phyloP scores from a whole-genome alignment of 805 yeast species.

The Debaryomyces maramus region DNA sequence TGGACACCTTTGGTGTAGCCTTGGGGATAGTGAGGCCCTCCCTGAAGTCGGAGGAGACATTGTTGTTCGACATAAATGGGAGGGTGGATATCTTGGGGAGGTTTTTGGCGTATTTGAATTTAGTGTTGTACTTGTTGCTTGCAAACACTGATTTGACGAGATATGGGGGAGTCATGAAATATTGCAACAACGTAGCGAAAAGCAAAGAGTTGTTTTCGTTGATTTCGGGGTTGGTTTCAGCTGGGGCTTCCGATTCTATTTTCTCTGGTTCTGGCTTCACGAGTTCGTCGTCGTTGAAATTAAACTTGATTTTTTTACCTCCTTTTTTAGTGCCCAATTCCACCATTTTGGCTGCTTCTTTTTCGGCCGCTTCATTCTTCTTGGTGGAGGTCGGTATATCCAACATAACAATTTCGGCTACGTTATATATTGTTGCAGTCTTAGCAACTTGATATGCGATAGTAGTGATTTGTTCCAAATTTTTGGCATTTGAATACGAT shows the following conservation, averaged over 20 bases:
- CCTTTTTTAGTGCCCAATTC: conserved; percentile 23
- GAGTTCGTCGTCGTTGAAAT: conserved; percentile 29
- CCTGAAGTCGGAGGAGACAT: conserved; percentile 37
- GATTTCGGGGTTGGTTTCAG: conserved; percentile 6
- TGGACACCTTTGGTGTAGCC: conserved; percentile 33
- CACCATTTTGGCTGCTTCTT: conserved; percentile 23
- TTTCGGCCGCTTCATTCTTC: conserved; percentile 13
- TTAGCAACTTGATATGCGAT: conserved; percentile 78
- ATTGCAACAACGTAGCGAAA: conserved; percentile 72
- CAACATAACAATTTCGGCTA: conserved; percentile 72
- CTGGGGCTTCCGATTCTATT: conserved; percentile 14
- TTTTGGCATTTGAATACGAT: conserved; percentile 52
- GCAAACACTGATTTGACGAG: conserved; percentile 63
- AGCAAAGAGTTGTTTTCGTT: conserved; percentile 41
- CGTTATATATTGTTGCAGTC: conserved; percentile 66
- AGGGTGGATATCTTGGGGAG: conserved; percentile 71
- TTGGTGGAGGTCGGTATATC: conserved; percentile 43
- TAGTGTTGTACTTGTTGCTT: conserved; percentile 38
- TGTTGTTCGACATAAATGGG: conserved; percentile 65
- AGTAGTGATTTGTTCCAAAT: conserved; percentile 71
- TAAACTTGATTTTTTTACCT: conserved; percentile 33
- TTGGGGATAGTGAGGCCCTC: conserved; percentile 65
- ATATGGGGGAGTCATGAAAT: conserved; percentile 82
- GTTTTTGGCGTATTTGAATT: conserved; percentile 62
- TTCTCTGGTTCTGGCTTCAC: conserved; percentile 15